phyloP scores from a whole-genome alignment of 2,329 filamentous ascomycete genomes.

The Karstenula rhodostoma region DNA sequence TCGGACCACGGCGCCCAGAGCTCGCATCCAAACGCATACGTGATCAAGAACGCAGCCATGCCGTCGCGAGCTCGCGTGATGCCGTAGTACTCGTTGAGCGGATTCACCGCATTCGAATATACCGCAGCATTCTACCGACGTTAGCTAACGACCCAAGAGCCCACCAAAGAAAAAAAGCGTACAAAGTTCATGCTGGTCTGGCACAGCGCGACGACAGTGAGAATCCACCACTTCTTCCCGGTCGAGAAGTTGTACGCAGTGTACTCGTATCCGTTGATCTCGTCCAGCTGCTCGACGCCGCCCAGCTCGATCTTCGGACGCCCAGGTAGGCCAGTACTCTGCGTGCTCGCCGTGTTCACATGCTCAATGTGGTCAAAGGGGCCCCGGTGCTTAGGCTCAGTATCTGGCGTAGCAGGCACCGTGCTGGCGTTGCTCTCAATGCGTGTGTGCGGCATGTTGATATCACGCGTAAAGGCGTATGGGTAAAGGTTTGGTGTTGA shows the following conservation, averaged over 20 bases:
- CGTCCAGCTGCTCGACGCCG: constrained; percentile 13
- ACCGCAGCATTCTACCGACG: constrained; percentile 56
- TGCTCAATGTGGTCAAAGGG: neutral
- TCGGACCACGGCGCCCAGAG: constrained; percentile 82
- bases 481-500: neutral
- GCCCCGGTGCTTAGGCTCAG: neutral
- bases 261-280: constrained; percentile 31
- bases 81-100: constrained; percentile 66
- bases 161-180: constrained; percentile 21
- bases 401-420: neutral
- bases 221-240: constrained; percentile 61
- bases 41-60: constrained; percentile 54
- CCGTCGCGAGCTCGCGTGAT: constrained; percentile 24
- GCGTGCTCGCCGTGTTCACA: neutral
- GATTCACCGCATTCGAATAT: constrained; percentile 59
- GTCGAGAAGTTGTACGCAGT: constrained; percentile 54
- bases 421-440: neutral
- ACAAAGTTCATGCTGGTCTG: constrained; percentile 57
- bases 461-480: neutral
- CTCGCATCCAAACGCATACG: constrained; percentile 83
- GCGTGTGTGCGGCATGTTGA: neutral
- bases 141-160: constrained; percentile 53
- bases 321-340: neutral
- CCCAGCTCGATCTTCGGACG: neutral
- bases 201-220: constrained; percentile 60